These are phyloP conservation scores for Exsudoporus frostii DNA, from an alignment of 768 basidiomycete species.

Conservation along the genomic window DNA sequence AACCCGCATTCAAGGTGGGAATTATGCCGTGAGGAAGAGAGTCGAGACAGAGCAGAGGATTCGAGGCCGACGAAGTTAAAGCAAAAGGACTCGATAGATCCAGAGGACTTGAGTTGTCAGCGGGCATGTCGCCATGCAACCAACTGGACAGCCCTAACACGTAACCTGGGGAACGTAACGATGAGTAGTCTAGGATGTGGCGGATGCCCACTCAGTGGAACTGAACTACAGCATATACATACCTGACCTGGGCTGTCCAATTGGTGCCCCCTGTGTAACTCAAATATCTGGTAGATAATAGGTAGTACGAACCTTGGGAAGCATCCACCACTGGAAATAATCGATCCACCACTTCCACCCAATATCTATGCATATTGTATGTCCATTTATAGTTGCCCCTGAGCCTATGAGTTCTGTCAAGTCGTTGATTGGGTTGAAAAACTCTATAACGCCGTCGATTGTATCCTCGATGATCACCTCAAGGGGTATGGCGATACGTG, in stretches of 20 bases:
- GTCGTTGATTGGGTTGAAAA: slow-evolving; percentile 39
- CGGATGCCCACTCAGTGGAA: background rate
- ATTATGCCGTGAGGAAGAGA: slow-evolving; percentile 8
- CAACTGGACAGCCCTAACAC: background rate
- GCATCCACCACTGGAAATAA: slow-evolving; percentile 35
- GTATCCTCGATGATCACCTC: slow-evolving; percentile 37
- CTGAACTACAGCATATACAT: slow-evolving; percentile 14
- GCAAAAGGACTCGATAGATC: slow-evolving; percentile 6
- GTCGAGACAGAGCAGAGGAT: slow-evolving; percentile 24
- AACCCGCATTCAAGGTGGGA: slow-evolving; percentile 14
- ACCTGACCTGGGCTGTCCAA: slow-evolving; percentile 19
- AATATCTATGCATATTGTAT: slow-evolving; percentile 34
- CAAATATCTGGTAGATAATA: background rate
- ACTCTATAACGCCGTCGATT: slow-evolving; percentile 40
- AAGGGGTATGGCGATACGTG: slow-evolving; percentile 32
- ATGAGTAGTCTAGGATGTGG: background rate
- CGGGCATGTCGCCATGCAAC: background rate
- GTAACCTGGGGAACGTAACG: background rate
- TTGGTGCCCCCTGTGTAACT: background rate
- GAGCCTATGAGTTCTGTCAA: slow-evolving; percentile 37
- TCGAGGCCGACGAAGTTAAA: slow-evolving; percentile 2
- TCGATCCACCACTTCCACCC: slow-evolving; percentile 34
- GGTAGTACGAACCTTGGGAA: slow-evolving; percentile 20
- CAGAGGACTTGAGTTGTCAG: slow-evolving; percentile 6
- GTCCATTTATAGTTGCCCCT: slow-evolving; percentile 36